phyloP scores from a whole-genome alignment of 768 basidiomycete genomes.

The Hirschioporus abietinus region DNA sequence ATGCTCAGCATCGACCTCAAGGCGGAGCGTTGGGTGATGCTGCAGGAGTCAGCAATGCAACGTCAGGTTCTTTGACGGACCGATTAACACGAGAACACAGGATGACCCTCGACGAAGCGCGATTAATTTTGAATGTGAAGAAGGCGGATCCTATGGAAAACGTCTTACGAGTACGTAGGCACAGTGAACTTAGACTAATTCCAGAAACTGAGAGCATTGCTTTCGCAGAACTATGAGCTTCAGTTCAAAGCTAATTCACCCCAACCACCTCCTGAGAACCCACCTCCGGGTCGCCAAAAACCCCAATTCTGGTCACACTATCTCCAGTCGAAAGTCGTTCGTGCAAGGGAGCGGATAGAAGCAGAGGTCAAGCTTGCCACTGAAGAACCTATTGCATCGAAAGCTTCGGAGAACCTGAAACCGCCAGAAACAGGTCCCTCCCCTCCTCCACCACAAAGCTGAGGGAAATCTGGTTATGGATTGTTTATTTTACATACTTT shows the following conservation, averaged over 20 bases:
- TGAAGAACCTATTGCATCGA: constrained; percentile 15
- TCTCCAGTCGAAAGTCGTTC: constrained; percentile 93
- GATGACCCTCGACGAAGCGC: constrained; percentile 95
- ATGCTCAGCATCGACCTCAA: constrained; percentile 79
- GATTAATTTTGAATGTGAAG: constrained; percentile 85
- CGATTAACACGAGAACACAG: constrained; percentile 77
- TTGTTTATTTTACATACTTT: not conserved
- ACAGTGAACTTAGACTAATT: not conserved
- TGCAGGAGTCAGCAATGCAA: constrained; percentile 70
- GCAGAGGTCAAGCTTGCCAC: constrained; percentile 54
- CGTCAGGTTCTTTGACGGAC: constrained; percentile 71
- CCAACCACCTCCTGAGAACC: constrained; percentile 37
- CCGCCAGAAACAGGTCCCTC: not conserved
- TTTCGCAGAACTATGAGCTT: constrained; percentile 81
- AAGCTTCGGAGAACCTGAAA: not conserved
- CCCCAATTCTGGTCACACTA: constrained; percentile 74
- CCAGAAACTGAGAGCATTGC: not conserved
- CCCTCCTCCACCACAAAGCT: not conserved
- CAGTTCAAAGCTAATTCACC: constrained; percentile 88
- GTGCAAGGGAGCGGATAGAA: constrained; percentile 92
- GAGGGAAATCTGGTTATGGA: not conserved
- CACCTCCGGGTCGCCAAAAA: constrained; percentile 39
- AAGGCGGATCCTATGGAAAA: constrained; percentile 62
- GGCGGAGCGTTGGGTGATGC: constrained; percentile 61
- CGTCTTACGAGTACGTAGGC: constrained; percentile 59